A percentile compares a stretch with the other conserved stretches of the same genome.
Evolutionary conservation across 352 stramenopile species (phyloP).

Genomic region (Saprolegnia parasitica): DNA sequence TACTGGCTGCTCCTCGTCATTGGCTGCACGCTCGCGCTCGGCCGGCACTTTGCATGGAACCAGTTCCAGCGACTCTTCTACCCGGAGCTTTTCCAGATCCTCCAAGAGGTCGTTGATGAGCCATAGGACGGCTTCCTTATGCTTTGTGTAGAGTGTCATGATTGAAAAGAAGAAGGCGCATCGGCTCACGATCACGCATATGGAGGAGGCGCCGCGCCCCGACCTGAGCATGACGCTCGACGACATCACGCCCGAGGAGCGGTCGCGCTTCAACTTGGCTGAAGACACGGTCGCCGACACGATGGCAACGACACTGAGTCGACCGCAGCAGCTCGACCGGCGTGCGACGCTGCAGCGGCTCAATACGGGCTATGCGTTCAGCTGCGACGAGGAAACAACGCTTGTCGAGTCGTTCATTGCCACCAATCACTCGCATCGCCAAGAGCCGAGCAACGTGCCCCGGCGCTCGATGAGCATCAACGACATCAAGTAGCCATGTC

Average conservation of each 20-base stretch:
- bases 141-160: constrained; percentile 4
- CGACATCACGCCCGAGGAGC: constrained; percentile 34
- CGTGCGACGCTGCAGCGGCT: constrained; percentile 33
- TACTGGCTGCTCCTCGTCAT: constrained; percentile 67
- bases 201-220: constrained; percentile 51
- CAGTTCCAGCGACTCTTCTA: constrained; percentile 76
- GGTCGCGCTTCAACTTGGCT: constrained; percentile 1
- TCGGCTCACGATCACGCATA: constrained; percentile 64
- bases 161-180: constrained; percentile 35
- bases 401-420: constrained; percentile 79
- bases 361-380: constrained; percentile 77
- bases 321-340: neutral
- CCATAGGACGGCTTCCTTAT: neutral
- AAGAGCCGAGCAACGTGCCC: constrained; percentile 11
- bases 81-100: constrained; percentile 57
- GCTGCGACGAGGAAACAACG: constrained; percentile 78
- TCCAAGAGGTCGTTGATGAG: constrained; percentile 55
- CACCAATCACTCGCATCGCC: constrained; percentile 40
- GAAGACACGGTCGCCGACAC: constrained; percentile 11
- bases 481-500: neutral
- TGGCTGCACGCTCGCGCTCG: constrained; percentile 60
- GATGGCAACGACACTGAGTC: neutral
- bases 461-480: constrained; percentile 16
- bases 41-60: constrained; percentile 71
- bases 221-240: constrained; percentile 69